A percentile compares a stretch with the other conserved stretches of the same genome.
phyloP scores from a whole-genome alignment of 768 basidiomycete species.

The Leccinellum rugosiceps region DNA sequence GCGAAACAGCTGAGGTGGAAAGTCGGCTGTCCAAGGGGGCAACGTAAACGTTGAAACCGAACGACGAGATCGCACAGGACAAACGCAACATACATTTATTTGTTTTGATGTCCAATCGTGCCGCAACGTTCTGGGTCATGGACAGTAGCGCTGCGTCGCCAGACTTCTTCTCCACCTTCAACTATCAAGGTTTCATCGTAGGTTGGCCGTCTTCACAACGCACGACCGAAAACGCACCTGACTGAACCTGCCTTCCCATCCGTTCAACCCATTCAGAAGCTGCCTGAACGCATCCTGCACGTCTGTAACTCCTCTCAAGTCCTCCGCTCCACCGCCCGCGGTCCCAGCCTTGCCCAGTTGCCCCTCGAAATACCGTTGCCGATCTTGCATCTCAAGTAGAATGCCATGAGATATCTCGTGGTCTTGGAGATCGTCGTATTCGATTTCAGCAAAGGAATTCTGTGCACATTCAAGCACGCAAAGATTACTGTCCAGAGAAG shows the following conservation, averaged over 20 bases:
- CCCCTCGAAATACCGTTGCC: conserved; percentile 79
- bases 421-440: conserved; percentile 82
- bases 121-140: conserved; percentile 81
- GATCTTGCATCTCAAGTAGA: conserved; percentile 82
- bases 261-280: conserved; percentile 43
- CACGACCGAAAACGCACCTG: conserved; percentile 41
- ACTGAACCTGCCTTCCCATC: conserved; percentile 56
- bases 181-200: conserved; percentile 32
- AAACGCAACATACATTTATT: conserved; percentile 51
- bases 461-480: conserved; percentile 10
- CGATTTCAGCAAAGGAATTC: conserved; percentile 56
- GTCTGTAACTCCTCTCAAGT: conserved; percentile 37
- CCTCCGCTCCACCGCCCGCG: not conserved
- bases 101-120: conserved; percentile 62
- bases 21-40: conserved; percentile 52
- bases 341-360: conserved; percentile 36
- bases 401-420: conserved; percentile 65
- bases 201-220: too few relatives aligned
- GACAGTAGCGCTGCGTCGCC: conserved; percentile 63
- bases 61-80: not conserved
- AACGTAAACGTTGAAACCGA: not conserved
- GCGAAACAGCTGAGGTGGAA: conserved; percentile 73
- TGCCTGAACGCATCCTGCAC: conserved; percentile 46
- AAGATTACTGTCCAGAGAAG: not conserved
- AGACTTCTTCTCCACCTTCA: conserved; percentile 65